Conservation (phyloP, 2,329 filamentous ascomycete genomes). For the Trematosphaeria pertusa region DNA sequence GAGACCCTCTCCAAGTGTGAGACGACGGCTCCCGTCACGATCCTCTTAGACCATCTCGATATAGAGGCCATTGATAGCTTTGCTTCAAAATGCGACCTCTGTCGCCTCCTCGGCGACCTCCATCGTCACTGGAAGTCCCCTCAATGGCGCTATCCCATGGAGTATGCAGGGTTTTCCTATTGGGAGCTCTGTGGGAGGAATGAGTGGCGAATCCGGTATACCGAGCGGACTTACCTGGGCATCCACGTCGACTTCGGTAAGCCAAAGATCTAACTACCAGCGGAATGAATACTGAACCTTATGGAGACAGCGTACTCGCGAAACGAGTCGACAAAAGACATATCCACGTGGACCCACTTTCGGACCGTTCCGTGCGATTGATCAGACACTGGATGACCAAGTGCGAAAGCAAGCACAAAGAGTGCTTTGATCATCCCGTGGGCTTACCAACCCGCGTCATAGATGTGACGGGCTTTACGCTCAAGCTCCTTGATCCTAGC, state of each 20-base stretch:
- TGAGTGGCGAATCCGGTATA: neutral
- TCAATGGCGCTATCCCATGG: neutral
- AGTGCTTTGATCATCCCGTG: neutral
- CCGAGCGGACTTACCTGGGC: neutral
- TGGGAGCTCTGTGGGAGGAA: neutral
- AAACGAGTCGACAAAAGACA: neutral
- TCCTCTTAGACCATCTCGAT: neutral
- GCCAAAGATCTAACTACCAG: neutral
- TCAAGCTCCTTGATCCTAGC: constrained; percentile 2
- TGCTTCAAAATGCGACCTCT: neutral
- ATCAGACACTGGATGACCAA: neutral
- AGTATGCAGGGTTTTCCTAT: neutral
- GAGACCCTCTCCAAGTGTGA: neutral
- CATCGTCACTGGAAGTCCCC: neutral
- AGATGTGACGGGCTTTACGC: neutral
- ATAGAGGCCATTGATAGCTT: neutral
- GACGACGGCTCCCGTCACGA: neutral
- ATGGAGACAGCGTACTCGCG: neutral
- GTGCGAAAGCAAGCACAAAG: neutral
- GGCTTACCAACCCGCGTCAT: neutral
- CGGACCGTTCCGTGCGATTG: neutral
- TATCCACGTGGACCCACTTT: neutral
- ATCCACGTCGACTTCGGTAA: neutral
- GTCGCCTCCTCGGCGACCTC: neutral
- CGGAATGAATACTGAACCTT: neutral